Conservation (phyloP, 2,329 filamentous ascomycete genomes). For the Phialophora expanda region DNA sequence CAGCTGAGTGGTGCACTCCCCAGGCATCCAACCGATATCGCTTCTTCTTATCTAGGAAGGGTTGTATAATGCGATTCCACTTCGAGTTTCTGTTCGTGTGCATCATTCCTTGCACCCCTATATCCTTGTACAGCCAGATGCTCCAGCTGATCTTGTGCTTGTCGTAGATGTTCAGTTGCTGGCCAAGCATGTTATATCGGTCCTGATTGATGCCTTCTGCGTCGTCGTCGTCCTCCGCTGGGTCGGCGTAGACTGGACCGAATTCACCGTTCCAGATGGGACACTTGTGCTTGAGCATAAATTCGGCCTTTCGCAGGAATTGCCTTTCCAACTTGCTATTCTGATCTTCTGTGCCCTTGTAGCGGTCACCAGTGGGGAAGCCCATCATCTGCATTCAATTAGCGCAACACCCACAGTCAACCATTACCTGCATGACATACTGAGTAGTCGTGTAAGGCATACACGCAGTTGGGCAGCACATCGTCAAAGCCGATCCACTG, state of each 20-base stretch:
- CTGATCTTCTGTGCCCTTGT: slow-evolving; percentile 50
- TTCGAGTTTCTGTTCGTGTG: slow-evolving; percentile 52
- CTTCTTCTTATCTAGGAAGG: slow-evolving; percentile 63
- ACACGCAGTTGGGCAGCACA: slow-evolving; percentile 53
- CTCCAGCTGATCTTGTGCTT: slow-evolving; percentile 60
- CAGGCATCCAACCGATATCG: slow-evolving; percentile 61
- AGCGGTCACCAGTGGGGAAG: slow-evolving; percentile 49
- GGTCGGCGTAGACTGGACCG: slow-evolving; percentile 48
- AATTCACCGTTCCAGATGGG: slow-evolving; percentile 62
- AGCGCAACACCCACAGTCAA: neutral
- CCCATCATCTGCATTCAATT: slow-evolving; percentile 44
- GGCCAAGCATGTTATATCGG: slow-evolving; percentile 54
- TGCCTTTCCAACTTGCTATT: slow-evolving; percentile 49
- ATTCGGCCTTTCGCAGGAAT: slow-evolving; percentile 55
- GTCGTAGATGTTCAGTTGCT: slow-evolving; percentile 59
- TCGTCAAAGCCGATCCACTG: slow-evolving; percentile 52
- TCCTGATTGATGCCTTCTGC: slow-evolving; percentile 45
- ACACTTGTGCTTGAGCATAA: slow-evolving; percentile 50
- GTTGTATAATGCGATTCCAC: slow-evolving; percentile 59
- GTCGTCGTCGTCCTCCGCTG: slow-evolving; percentile 19
- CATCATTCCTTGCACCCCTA: slow-evolving; percentile 62
- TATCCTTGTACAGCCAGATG: slow-evolving; percentile 66
- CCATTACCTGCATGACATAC: slow-evolving; percentile 33
- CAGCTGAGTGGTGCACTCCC: slow-evolving; percentile 51
- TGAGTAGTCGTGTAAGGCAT: slow-evolving; percentile 48